Percentiles rank a stretch among this genome's conserved stretches.
Conservation (phyloP, 805 yeast genomes). For the Zygotorulaspora florentina region DNA sequence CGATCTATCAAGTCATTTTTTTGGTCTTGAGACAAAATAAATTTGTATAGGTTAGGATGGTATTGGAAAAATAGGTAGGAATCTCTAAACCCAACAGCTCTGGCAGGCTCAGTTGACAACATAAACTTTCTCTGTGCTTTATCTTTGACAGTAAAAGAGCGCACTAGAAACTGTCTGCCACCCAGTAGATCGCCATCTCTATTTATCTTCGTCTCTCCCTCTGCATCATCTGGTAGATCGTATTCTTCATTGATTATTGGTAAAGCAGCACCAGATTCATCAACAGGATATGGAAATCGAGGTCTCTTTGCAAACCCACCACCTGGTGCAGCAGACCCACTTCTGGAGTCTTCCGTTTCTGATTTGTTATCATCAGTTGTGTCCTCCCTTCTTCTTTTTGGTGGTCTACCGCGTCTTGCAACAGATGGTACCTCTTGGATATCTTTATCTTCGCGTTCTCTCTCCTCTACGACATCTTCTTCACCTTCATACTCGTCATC, state of each 20-base stretch:
- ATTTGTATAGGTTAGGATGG: constrained; percentile 70
- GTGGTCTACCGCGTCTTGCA: constrained; percentile 27
- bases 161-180: constrained; percentile 68
- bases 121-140: constrained; percentile 70
- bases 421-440: constrained; percentile 28
- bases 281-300: constrained; percentile 45
- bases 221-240: constrained; percentile 66
- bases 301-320: constrained; percentile 35
- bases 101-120: constrained; percentile 94
- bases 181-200: constrained; percentile 62
- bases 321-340: constrained; percentile 21
- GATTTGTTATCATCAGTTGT: constrained; percentile 22
- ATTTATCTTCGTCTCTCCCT: constrained; percentile 73
- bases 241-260: constrained; percentile 72
- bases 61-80: constrained; percentile 86
- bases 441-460: constrained; percentile 23
- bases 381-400: constrained; percentile 19
- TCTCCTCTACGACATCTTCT: constrained; percentile 30
- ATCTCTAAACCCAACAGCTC: constrained; percentile 91
- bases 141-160: constrained; percentile 54
- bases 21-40: constrained; percentile 68
- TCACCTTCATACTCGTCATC: constrained; percentile 29
- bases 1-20: constrained; percentile 78
- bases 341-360: constrained; percentile 29
- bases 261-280: constrained; percentile 65